Percentiles rank a stretch among this genome's conserved stretches.
Conservation (phyloP, 2,329 filamentous ascomycete species). For the Cladosporium sp. region DNA sequence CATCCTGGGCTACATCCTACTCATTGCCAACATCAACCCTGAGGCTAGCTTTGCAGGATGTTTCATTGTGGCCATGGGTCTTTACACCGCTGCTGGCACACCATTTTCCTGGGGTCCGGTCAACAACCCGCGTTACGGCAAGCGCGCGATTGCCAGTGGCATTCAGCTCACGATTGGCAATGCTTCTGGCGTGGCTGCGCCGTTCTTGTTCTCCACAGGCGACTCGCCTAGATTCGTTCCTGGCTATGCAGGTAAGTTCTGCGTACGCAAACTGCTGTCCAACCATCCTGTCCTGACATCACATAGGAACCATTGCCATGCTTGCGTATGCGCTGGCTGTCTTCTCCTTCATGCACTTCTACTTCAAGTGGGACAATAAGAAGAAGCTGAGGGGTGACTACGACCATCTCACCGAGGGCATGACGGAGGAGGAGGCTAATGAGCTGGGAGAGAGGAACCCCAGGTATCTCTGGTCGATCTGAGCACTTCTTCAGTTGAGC, state of each 20-base stretch:
- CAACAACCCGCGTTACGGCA: conserved; percentile 73
- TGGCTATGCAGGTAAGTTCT: conserved; percentile 68
- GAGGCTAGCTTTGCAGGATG: conserved; percentile 66
- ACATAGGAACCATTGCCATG: conserved; percentile 37
- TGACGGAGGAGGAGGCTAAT: conserved; percentile 45
- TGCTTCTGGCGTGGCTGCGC: conserved; percentile 65
- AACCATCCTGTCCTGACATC: conserved; percentile 57
- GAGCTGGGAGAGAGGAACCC: conserved; percentile 49
- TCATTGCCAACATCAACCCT: conserved; percentile 61
- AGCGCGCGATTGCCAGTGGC: conserved; percentile 70
- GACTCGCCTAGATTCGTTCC: conserved; percentile 55
- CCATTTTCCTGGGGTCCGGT: conserved; percentile 45
- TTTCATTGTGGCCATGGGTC: conserved; percentile 12
- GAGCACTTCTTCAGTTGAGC: not conserved
- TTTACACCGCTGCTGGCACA: conserved; percentile 11
- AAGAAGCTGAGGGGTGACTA: conserved; percentile 41
- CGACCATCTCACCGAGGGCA: conserved; percentile 41
- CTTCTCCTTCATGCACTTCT: conserved; percentile 26
- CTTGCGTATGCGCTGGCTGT: conserved; percentile 61
- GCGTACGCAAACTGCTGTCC: not conserved
- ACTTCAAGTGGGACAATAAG: conserved; percentile 40
- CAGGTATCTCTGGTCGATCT: conserved; percentile 38
- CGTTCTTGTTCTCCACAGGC: conserved; percentile 67
- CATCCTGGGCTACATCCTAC: conserved; percentile 48
- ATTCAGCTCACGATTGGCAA: conserved; percentile 72